Base-by-base conservation (phyloP, 2,329 filamentous ascomycete species). In the Arthrocladium fulminans region DNA sequence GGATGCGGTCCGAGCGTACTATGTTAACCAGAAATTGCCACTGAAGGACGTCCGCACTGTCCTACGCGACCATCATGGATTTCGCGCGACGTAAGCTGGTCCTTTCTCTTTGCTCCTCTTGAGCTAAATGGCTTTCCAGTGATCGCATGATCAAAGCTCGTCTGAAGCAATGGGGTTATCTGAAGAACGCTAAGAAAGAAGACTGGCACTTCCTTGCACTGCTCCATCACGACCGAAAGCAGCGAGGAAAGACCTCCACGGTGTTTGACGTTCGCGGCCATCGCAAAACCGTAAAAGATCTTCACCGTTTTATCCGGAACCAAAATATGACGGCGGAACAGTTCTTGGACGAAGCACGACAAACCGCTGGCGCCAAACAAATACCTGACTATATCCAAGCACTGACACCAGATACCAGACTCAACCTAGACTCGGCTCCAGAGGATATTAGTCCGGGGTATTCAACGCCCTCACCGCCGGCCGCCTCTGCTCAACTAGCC, bases 301-400 rank as follows among this genome's bases (percentile, higher is more conserved):
- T 59, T n/a, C 54, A 55, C 44, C 53, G 56, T 39, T 58, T 58
- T 45, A 56, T 58, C 50, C 56, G 57, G 22, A 54, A 56, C 38
- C 50, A 56, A 30, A 55, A 56, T 45, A 57, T 57, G 53, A 54
- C 54, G 37, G 51, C 53, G 22, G 56, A 57, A 24, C 51, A 56
- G 10, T 59, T 59, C 48, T 51, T 54, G 9, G 50, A 48, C 2
- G 45, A 51, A 20, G 57, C 57, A 19, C 51, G 53, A 29, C 35
- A 55, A 27, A 45, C 37, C 12, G 46, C 42, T 29, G 43, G 41
- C 12, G 45, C 39, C 29, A 45, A 54, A 22, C 47, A 51, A 35
- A 41, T 42, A 7, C 41, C 51, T 15, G 42, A 46, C 3, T 52
- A 59, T 44, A 55, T 59, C 19, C 51, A 55, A 32, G 53, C 53